phyloP scores from a whole-genome alignment of 2,329 filamentous ascomycete species.

The Aureobasidium musti region DNA sequence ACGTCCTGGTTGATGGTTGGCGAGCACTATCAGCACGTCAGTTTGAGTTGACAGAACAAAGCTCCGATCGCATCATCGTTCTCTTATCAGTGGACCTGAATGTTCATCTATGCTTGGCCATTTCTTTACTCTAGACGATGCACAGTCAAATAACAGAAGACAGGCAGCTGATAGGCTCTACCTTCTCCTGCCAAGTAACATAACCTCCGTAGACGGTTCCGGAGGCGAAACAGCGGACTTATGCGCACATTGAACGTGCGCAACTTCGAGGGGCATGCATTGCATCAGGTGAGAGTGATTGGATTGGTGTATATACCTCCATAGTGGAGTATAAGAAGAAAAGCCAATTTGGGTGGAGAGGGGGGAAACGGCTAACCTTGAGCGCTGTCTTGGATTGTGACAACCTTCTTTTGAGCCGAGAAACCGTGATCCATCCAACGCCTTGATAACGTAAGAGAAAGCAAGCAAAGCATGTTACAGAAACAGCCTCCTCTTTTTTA shows the following conservation, averaged over 20 bases:
- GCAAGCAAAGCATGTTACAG: slow-evolving; percentile 16
- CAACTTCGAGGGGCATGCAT: neutral
- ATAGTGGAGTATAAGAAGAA: slow-evolving; percentile 15
- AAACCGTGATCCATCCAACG: slow-evolving; percentile 24
- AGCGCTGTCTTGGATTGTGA: neutral
- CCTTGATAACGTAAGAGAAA: slow-evolving; percentile 11
- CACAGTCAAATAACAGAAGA: neutral
- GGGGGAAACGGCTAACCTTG: slow-evolving; percentile 17
- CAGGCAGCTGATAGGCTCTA: neutral
- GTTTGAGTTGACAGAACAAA: slow-evolving; percentile 4
- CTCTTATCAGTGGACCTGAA: neutral
- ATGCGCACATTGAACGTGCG: slow-evolving; percentile 9
- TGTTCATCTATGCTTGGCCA: neutral
- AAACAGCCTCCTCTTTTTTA: slow-evolving; percentile 20
- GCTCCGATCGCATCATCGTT: neutral
- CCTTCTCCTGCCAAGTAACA: neutral
- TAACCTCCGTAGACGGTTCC: neutral
- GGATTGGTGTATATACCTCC: slow-evolving; percentile 29
- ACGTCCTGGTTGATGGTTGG: neutral
- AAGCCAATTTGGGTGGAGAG: slow-evolving; percentile 26
- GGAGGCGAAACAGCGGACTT: neutral
- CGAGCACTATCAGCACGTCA: neutral
- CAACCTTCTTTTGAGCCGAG: slow-evolving; percentile 8
- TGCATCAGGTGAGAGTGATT: slow-evolving; percentile 18
- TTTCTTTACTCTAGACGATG: slow-evolving; percentile 1